These are phyloP conservation scores for Plantago elongata DNA, from an alignment of 257 asterid species.

Conservation along the genomic window DNA sequence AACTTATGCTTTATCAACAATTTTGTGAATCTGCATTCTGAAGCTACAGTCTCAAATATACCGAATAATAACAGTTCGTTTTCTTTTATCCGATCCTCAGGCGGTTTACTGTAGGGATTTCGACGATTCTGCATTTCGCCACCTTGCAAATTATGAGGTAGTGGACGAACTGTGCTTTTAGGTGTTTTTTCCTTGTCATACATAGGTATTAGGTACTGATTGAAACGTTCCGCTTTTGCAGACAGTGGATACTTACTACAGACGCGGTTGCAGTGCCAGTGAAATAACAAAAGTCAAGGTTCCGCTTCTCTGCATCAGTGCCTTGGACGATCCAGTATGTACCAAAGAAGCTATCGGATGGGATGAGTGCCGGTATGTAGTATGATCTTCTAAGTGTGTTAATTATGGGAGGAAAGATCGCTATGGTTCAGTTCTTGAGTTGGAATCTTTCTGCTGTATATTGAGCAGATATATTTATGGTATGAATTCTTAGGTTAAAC, in stretches of 20 bases:
- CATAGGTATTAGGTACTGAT: conserved; percentile 1
- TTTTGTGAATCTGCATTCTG: neutral
- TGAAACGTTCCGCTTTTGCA: conserved; percentile 23
- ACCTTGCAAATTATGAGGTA: conserved; percentile 80
- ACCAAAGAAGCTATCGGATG: conserved; percentile 86
- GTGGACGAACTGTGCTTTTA: neutral
- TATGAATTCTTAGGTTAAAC: conserved; percentile 46
- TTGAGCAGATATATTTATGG: neutral
- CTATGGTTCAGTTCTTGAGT: conserved; percentile 28
- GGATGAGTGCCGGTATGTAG: conserved; percentile 64
- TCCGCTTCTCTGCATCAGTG: conserved; percentile 81
- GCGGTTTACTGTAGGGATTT: conserved; percentile 71
- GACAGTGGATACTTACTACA: conserved; percentile 90
- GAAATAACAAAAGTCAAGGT: conserved; percentile 61
- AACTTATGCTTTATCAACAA: conserved; percentile 6
- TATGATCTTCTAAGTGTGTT: conserved; percentile 1
- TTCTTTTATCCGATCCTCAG: conserved; percentile 30
- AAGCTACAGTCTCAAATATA: neutral
- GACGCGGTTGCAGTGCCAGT: conserved; percentile 62
- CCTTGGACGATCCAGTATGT: conserved; percentile 89
- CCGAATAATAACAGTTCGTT: neutral
- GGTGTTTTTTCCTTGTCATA: conserved; percentile 8
- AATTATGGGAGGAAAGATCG: neutral
- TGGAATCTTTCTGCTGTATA: conserved; percentile 18
- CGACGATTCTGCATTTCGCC: conserved; percentile 69